Evolutionary conservation across 495 filamentous ascomycete genomes (phyloP), one percentile per base, ranked within the genome.

Genomic region (Delitschia confertaspora): DNA sequence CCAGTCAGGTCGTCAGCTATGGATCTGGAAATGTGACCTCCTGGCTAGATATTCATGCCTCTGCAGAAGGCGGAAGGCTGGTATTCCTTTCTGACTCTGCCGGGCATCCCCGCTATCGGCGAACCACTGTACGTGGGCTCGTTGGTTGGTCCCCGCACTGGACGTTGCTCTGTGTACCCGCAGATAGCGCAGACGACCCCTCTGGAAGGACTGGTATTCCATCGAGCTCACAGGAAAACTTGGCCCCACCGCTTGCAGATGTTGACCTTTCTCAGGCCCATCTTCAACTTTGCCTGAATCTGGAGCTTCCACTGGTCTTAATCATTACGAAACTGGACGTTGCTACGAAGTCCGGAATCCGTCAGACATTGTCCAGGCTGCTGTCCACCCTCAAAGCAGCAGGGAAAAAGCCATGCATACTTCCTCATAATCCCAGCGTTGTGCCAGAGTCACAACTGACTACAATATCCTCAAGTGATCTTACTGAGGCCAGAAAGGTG

Each of bases 81-180:
- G 84, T 88, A 8, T 85, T 95, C 44, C 60, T 95, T 8, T 82
- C 87, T 0, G 91, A 98, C 58, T 88, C 89, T 24, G 88, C 91
- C 2, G 91, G 91, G 1, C 84, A 91, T 42, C 79, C 85, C 5
- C 76, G 85, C 25, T 96, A 87, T 63, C 71, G 87, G 29, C 78
- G 89, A 43, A 95, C 93, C 1, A 88, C 82, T 3, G 67, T 96
- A 22, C 72, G 88, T 38, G 85, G 87, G 0, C 66, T 96, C n/a
- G 69, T 98, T 33, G 88, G 89, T 38, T 98, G 91, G 88, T 86
- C 85, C 16, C 91, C 91, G 16, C 88, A 98, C 59, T 95, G 88
- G 76, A 87, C 85, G 5, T 57, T 93, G 32, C 73, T 95, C 8
- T 93, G 93, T 55, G 79, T 95, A 42, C 78, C 88, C 16, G 87